These are phyloP conservation scores for Cadophora sp. DNA, from an alignment of 2,329 filamentous ascomycete species.

Conservation along the genomic window DNA sequence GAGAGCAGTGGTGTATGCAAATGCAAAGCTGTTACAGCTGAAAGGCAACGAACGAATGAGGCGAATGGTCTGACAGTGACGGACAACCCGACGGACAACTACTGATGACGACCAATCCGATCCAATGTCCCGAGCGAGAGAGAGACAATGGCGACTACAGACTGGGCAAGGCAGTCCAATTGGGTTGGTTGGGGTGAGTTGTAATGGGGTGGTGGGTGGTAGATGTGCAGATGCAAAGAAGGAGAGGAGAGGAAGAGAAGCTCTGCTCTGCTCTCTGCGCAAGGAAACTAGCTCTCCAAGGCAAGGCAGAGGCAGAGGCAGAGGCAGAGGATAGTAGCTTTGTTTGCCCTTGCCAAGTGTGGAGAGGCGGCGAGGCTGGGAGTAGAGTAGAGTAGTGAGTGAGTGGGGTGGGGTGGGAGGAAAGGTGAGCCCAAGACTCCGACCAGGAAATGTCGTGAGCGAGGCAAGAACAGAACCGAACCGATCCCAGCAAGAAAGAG, in stretches of 20 bases:
- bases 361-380: neutral
- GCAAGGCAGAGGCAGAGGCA: neutral
- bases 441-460: neutral
- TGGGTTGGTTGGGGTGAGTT: neutral
- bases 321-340: neutral
- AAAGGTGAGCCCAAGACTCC: neutral
- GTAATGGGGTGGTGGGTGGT: neutral
- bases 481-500: neutral
- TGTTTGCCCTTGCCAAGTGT: neutral
- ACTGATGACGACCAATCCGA: slow-evolving; percentile 10
- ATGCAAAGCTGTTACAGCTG: slow-evolving; percentile 8
- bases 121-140: slow-evolving; percentile 1
- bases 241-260: neutral
- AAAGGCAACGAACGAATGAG: slow-evolving; percentile 8
- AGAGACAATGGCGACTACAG: neutral
- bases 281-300: neutral
- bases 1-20: neutral
- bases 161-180: neutral
- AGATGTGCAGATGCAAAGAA: slow-evolving; percentile 7
- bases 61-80: neutral
- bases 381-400: neutral
- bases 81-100: neutral
- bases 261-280: neutral
- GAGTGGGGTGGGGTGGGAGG: neutral
- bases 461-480: neutral